Evolutionary conservation across 1,284 basidiomycete species (phyloP).

Genomic region (Naganishia cerealis): DNA sequence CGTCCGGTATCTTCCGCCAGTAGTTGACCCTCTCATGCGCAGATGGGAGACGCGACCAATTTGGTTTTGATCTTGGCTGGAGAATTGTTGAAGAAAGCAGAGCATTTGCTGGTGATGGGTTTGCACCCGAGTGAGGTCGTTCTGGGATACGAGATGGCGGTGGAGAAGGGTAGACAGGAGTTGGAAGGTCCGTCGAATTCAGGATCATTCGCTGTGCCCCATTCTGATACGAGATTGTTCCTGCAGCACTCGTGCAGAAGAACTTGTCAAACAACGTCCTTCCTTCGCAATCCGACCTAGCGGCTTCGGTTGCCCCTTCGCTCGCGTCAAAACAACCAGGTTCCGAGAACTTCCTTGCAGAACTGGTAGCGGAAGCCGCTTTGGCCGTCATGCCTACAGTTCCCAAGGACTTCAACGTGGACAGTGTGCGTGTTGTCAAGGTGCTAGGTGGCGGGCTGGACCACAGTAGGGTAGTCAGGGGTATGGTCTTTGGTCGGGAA

Average conservation of each 20-base stretch:
- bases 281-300: slow-evolving; percentile 72
- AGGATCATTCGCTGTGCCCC: background rate
- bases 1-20: background rate
- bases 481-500: slow-evolving; percentile 97
- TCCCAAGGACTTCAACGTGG: slow-evolving; percentile 90
- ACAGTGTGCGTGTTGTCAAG: slow-evolving; percentile 97
- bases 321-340: slow-evolving; percentile 98
- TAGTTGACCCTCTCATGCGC: slow-evolving; percentile 29
- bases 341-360: slow-evolving; percentile 77
- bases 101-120: slow-evolving; percentile 90
- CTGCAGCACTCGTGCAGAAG: slow-evolving; percentile 17
- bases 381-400: slow-evolving; percentile 85
- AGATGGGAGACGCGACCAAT: slow-evolving; percentile 97
- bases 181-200: slow-evolving; percentile 74
- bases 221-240: background rate
- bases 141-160: slow-evolving; percentile 93
- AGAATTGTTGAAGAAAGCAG: slow-evolving; percentile 91
- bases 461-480: slow-evolving; percentile 83
- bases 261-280: slow-evolving; percentile 54
- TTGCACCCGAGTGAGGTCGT: slow-evolving; percentile 93
- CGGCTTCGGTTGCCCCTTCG: slow-evolving; percentile 79
- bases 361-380: slow-evolving; percentile 88
- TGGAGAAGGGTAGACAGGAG: slow-evolving; percentile 78
- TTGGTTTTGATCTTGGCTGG: slow-evolving; percentile 93
- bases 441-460: slow-evolving; percentile 90